Evolutionary conservation across 2,329 filamentous ascomycete genomes (phyloP).

Genomic region (Diaporthe eres): DNA sequence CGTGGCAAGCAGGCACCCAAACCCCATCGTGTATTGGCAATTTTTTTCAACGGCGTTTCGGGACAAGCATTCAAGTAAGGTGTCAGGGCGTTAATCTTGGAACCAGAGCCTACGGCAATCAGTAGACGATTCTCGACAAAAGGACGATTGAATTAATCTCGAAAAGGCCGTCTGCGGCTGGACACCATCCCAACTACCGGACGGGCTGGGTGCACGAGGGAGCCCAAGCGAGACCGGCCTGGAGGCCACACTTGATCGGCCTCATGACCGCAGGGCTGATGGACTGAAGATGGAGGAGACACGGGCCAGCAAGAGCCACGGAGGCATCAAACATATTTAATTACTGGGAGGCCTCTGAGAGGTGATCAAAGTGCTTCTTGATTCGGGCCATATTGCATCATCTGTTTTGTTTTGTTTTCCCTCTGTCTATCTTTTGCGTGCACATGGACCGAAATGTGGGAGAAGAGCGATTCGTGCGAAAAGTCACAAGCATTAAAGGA

Average conservation of each 20-base stretch:
- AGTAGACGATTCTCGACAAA: constrained; percentile 19
- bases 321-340: constrained; percentile 43
- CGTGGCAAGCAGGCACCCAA: constrained; percentile 33
- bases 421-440: constrained; percentile 43
- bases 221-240: constrained; percentile 18
- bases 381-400: constrained; percentile 39
- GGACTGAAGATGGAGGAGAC: constrained; percentile 26
- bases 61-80: constrained; percentile 46
- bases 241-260: not conserved
- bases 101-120: constrained; percentile 37
- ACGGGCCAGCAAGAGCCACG: constrained; percentile 29
- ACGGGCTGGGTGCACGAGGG: constrained; percentile 20
- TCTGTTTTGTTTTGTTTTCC: constrained; percentile 53
- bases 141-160: constrained; percentile 38
- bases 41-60: constrained; percentile 56
- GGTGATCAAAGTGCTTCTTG: constrained; percentile 47
- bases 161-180: constrained; percentile 25
- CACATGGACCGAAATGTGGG: constrained; percentile 38
- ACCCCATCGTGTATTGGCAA: constrained; percentile 65
- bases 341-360: constrained; percentile 41
- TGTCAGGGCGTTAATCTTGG: constrained; percentile 47
- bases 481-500: constrained; percentile 37
- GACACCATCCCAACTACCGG: not conserved
- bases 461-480: constrained; percentile 37
- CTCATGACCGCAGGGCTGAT: constrained; percentile 5